phyloP scores from a whole-genome alignment of 176 grass and related monocot species.

The Aegilops tauschii region DNA sequence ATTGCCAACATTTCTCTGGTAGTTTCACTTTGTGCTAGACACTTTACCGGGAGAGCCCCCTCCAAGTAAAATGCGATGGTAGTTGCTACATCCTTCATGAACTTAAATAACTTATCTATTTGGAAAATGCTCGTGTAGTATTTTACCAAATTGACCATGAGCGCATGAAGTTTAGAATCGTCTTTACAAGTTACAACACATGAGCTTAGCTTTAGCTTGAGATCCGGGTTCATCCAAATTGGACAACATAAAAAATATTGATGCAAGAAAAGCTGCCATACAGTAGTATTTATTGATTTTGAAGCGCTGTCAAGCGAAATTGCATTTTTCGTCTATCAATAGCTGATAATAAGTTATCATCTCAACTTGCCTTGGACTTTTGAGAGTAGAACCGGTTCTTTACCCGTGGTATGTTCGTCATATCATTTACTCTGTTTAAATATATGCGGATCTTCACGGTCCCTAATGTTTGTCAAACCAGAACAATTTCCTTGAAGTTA shows the following conservation, averaged over 20 bases:
- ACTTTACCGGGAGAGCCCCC: neutral
- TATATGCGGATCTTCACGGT: constrained; percentile 23
- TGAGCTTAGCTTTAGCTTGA: neutral
- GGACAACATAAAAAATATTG: neutral
- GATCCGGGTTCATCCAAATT: neutral
- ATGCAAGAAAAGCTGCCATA: neutral
- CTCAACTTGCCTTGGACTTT: constrained; percentile 5
- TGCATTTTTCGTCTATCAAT: neutral
- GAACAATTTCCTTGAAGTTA: neutral
- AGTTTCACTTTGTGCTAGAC: constrained; percentile 7
- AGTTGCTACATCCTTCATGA: constrained; percentile 17
- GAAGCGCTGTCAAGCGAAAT: neutral
- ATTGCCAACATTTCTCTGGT: neutral
- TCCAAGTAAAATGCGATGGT: neutral
- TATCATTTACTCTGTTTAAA: neutral
- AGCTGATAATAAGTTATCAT: constrained; percentile 12
- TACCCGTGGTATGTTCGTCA: neutral
- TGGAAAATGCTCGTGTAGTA: neutral
- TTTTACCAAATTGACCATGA: neutral
- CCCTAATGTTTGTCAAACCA: neutral
- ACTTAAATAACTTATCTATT: neutral
- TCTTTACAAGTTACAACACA: neutral
- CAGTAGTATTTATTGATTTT: constrained; percentile 13
- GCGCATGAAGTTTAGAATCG: neutral
- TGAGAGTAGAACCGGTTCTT: constrained; percentile 8